Evolutionary conservation across 2,329 filamentous ascomycete genomes (phyloP).

Genomic region (Colletotrichum sp.): DNA sequence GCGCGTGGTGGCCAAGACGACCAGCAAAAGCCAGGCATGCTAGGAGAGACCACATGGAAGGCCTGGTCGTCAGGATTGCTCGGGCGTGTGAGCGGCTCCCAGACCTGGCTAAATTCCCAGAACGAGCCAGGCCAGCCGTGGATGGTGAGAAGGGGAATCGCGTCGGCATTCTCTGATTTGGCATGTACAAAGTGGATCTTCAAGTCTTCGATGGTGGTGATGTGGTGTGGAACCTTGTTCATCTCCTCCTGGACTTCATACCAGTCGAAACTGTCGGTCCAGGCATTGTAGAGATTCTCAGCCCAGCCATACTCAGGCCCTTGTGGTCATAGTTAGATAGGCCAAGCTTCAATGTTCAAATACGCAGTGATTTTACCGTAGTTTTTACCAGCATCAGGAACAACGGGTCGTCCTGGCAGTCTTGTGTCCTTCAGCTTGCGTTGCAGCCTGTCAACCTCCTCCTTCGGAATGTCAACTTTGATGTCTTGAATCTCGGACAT

Average conservation of each 20-base stretch:
- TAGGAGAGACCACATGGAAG: conserved; percentile 43
- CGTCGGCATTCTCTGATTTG: conserved; percentile 22
- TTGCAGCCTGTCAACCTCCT: not conserved
- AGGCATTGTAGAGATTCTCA: conserved; percentile 15
- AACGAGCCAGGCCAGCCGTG: conserved; percentile 52
- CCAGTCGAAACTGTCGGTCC: conserved; percentile 21
- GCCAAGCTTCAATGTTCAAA: not conserved
- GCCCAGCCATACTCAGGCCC: conserved; percentile 11
- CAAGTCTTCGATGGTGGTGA: conserved; percentile 24
- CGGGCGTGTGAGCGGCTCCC: conserved; percentile 35
- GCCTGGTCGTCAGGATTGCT: conserved; percentile 8
- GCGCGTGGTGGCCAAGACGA: conserved; percentile 31
- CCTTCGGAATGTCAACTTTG: not conserved
- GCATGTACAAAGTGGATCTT: conserved; percentile 30
- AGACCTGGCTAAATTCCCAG: conserved; percentile 46
- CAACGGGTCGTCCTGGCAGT: not conserved
- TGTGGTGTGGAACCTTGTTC: conserved; percentile 17
- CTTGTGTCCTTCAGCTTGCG: not conserved
- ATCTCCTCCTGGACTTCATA: conserved; percentile 14
- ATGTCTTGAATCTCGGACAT: conserved; percentile 4
- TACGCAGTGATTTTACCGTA: not conserved
- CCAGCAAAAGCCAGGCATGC: conserved; percentile 43
- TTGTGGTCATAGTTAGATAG: not conserved
- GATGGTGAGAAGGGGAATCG: conserved; percentile 44
- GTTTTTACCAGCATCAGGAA: not conserved